Percentiles rank a stretch among this genome's conserved stretches.
phyloP scores from a whole-genome alignment of 192 early-diverging fungal genomes.

The Gamsiella multidivaricata region DNA sequence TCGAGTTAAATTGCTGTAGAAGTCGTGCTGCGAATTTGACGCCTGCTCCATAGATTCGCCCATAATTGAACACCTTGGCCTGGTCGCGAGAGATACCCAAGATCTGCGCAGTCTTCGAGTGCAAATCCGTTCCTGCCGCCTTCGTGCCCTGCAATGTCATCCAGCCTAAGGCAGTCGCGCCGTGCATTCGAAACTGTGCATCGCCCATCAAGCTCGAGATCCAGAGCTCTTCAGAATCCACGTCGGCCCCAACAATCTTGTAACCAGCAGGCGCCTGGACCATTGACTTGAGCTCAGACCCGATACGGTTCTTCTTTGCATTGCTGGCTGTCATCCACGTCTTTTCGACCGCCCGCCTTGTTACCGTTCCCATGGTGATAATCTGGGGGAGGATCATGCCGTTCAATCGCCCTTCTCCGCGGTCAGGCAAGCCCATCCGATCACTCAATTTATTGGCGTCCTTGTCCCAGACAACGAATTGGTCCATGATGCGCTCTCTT shows the following conservation, averaged over 20 bases:
- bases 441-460: conserved; percentile 30
- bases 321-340: conserved; percentile 98
- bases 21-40: conserved; percentile 83
- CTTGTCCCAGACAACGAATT: conserved; percentile 87
- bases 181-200: conserved; percentile 92
- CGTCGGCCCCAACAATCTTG: conserved; percentile 94
- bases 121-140: conserved; percentile 87
- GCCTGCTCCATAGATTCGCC: conserved; percentile 95
- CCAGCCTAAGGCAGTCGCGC: conserved; percentile 93
- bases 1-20: conserved; percentile 82
- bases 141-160: conserved; percentile 98
- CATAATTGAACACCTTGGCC: conserved; percentile 97
- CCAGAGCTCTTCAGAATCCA: conserved; percentile 98
- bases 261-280: conserved; percentile 86
- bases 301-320: conserved; percentile 87
- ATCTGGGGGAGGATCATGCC: conserved; percentile 93
- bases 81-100: conserved; percentile 87
- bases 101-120: conserved; percentile 91
- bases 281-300: conserved; percentile 93
- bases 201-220: conserved; percentile 94
- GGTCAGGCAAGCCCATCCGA: conserved; percentile 57
- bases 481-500: conserved; percentile 79
- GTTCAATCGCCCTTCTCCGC: conserved; percentile 32
- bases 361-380: conserved; percentile 96
- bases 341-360: conserved; percentile 89